These are phyloP conservation scores for Wickerhamiella occidentalis DNA, from an alignment of 805 yeast species.

Conservation along the genomic window DNA sequence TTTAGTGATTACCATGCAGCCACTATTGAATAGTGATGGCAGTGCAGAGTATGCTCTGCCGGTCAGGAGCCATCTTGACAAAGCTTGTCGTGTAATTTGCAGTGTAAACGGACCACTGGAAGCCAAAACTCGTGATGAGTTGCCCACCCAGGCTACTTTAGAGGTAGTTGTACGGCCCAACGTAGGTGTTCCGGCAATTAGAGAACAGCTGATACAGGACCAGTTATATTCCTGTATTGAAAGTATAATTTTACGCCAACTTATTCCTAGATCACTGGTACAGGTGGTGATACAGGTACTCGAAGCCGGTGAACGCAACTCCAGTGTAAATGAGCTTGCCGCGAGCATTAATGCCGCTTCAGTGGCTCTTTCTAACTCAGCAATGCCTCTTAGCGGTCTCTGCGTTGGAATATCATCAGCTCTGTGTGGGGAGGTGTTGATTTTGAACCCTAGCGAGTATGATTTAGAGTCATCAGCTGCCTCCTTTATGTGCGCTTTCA, in stretches of 20 bases:
- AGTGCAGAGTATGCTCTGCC: conserved; percentile 42
- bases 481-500: conserved; percentile 55
- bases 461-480: conserved; percentile 38
- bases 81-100: conserved; percentile 40
- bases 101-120: conserved; percentile 90
- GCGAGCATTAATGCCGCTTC: conserved; percentile 62
- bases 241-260: conserved; percentile 44
- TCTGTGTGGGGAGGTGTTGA: conserved; percentile 21
- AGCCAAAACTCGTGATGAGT: conserved; percentile 67
- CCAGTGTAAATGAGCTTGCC: conserved; percentile 41
- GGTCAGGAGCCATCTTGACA: background rate
- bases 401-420: conserved; percentile 47
- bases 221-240: conserved; percentile 50
- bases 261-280: conserved; percentile 68
- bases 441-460: conserved; percentile 36
- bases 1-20: conserved; percentile 12
- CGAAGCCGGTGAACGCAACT: conserved; percentile 38
- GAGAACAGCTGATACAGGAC: conserved; percentile 69
- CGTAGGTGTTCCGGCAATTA: conserved; percentile 53
- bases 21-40: conserved; percentile 63
- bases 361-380: conserved; percentile 65
- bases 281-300: conserved; percentile 58
- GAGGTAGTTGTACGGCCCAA: conserved; percentile 74
- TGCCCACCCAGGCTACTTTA: conserved; percentile 63
- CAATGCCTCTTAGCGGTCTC: conserved; percentile 53